Evolutionary conservation across 148 eudicot genomes (phyloP), one percentile per base, ranked within the genome.

Genomic region (Vaccinium vitisidaea): DNA sequence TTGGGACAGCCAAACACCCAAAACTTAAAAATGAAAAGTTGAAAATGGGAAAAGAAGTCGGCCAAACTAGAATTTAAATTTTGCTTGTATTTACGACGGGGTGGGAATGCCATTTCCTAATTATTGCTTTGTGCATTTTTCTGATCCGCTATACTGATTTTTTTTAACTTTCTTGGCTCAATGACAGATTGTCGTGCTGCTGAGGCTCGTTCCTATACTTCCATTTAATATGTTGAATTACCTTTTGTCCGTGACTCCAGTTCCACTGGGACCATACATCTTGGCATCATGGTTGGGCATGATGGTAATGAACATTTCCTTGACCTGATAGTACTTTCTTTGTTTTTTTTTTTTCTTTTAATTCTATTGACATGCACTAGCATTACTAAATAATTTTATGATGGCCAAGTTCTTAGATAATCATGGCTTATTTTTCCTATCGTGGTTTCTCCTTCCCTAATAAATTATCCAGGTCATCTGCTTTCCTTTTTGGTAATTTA

Each of bases 271-370:
- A 88, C 91, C 93, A 83, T 96, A 96, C 86, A 85, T 90, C 86
- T 91, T 96, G 86, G 98, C 98, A 83, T 92, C 99, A 56, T 96
- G 99, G 99, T 63, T 96, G 87, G 99, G 99, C 84, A 96, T 96
- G 99, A 90, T 94, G 99, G 99, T 96, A 96, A 96, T 59, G 18
- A 30, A 32, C 83, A 84, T 77, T 76, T 79, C 77, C 79, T 81
- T 36, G 75, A 52, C 61, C 54, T 75, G 83, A 56, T 30, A 30
- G 53, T 80, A 55, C 58, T 14, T 55, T 55, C 19, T 14, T 15
- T 11, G 0, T 12, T 13, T 54, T 0, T 54, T 0, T 54, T 54
- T 54, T 54, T 54, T 11, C 3, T 36, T 54, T 11, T 55, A 12
- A 15, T 12, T 55, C 13, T 13, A 1, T 55, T 4, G 19, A 55